phyloP scores from a whole-genome alignment of 345 rosid species.

The Fremontodendron californicum region DNA sequence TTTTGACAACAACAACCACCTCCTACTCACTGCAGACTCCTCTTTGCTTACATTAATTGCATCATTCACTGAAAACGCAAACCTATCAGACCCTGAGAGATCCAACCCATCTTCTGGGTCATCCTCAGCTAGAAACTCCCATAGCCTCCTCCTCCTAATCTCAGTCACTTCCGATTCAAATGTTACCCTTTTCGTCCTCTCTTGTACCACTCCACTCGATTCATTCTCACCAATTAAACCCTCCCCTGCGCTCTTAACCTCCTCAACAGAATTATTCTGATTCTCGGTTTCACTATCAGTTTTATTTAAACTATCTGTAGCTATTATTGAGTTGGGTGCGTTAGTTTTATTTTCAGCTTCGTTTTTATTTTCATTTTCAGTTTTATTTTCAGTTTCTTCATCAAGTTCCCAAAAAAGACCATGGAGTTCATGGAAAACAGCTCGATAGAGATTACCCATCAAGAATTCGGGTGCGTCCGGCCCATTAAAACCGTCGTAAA shows the following conservation, averaged over 20 bases:
- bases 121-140: conserved; percentile 87
- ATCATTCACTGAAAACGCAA: conserved; percentile 89
- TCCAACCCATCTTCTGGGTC: conserved; percentile 86
- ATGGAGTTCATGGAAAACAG: conserved; percentile 74
- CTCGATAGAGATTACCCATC: conserved; percentile 96
- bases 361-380: conserved; percentile 23
- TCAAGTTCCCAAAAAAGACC: conserved; percentile 92
- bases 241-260: conserved; percentile 12
- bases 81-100: conserved; percentile 91
- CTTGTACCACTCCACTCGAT: conserved; percentile 20
- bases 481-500: conserved; percentile 96
- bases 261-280: conserved; percentile 22
- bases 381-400: conserved; percentile 29
- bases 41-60: conserved; percentile 64
- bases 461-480: conserved; percentile 97
- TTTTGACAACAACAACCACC: conserved; percentile 82
- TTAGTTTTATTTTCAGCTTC: conserved; percentile 21
- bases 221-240: conserved; percentile 22
- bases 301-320: conserved; percentile 15
- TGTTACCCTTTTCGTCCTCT: conserved; percentile 45
- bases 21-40: conserved; percentile 58
- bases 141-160: conserved; percentile 49
- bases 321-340: conserved; percentile 5
- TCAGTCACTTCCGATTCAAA: conserved; percentile 57
- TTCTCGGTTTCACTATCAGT: conserved; percentile 23